Evolutionary conservation across 2,329 filamentous ascomycete genomes (phyloP).

Genomic region (Hymenoscyphus occultus): DNA sequence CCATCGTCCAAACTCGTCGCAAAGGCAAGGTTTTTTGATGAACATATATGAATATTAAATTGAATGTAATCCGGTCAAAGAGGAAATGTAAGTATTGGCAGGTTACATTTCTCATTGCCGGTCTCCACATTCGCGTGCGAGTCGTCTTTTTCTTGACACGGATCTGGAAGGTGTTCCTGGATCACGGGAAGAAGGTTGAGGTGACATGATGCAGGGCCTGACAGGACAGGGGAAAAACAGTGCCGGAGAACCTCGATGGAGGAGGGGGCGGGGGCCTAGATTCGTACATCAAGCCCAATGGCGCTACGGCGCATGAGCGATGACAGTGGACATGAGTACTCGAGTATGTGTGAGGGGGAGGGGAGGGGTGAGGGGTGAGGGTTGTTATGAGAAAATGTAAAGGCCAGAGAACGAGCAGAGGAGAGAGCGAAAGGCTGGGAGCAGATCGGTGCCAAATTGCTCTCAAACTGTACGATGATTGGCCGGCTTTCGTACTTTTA

Average conservation of each 20-base stretch:
- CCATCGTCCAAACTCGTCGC: neutral
- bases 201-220: neutral
- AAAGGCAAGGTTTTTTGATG: neutral
- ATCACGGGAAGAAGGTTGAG: neutral
- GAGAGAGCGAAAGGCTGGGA: too few relatives aligned
- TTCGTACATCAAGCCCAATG: neutral
- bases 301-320: neutral
- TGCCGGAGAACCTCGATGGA: neutral
- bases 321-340: neutral
- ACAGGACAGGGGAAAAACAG: neutral
- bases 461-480: too few relatives aligned
- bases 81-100: neutral
- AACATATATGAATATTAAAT: neutral
- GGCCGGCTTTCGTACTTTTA: too few relatives aligned
- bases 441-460: too few relatives aligned
- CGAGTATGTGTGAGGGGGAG: neutral
- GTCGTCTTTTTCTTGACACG: neutral
- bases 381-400: too few relatives aligned
- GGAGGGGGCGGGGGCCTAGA: neutral
- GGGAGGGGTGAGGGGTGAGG: too few relatives aligned
- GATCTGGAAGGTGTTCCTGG: neutral
- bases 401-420: too few relatives aligned
- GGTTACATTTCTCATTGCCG: neutral
- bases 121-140: slow-evolving; percentile 1
- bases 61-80: neutral